A percentile compares a stretch with the other conserved stretches of the same genome.
phyloP scores from a whole-genome alignment of 2,329 filamentous ascomycete species.

The Aureobasidium lini region DNA sequence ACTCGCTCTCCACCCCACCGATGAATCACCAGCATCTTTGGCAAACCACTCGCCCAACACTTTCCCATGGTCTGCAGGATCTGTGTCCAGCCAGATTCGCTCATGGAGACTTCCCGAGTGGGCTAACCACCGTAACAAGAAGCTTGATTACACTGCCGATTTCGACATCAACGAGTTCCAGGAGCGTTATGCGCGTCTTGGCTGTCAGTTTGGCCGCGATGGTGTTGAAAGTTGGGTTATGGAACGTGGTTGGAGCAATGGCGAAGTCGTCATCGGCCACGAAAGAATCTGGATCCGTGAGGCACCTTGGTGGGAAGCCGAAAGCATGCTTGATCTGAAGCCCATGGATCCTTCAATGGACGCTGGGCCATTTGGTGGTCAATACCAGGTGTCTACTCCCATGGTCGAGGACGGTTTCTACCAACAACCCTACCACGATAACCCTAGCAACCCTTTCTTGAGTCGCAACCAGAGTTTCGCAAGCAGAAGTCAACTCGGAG shows the following conservation, averaged over 20 bases:
- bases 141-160: constrained; percentile 91
- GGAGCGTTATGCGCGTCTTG: constrained; percentile 71
- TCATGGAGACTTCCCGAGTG: constrained; percentile 93
- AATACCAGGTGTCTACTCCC: constrained; percentile 57
- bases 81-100: constrained; percentile 85
- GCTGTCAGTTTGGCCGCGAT: constrained; percentile 83
- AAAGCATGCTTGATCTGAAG: constrained; percentile 89
- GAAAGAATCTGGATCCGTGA: constrained; percentile 96
- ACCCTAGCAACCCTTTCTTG: constrained; percentile 43
- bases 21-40: constrained; percentile 69
- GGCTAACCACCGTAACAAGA: constrained; percentile 86
- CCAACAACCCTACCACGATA: constrained; percentile 40
- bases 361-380: constrained; percentile 59
- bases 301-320: constrained; percentile 92
- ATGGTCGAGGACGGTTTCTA: constrained; percentile 59
- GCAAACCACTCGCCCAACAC: constrained; percentile 64
- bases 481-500: constrained; percentile 35
- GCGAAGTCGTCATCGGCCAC: constrained; percentile 82
- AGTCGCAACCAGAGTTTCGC: constrained; percentile 41
- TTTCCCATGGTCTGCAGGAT: constrained; percentile 88
- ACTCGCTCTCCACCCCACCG: constrained; percentile 81
- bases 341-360: constrained; percentile 49
- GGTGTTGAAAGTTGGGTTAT: constrained; percentile 92
- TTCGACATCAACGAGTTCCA: constrained; percentile 92
- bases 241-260: constrained; percentile 96